Percentiles rank a stretch among this genome's conserved stretches.
Conservation (phyloP, 768 basidiomycete genomes). For the Panus rudis region DNA sequence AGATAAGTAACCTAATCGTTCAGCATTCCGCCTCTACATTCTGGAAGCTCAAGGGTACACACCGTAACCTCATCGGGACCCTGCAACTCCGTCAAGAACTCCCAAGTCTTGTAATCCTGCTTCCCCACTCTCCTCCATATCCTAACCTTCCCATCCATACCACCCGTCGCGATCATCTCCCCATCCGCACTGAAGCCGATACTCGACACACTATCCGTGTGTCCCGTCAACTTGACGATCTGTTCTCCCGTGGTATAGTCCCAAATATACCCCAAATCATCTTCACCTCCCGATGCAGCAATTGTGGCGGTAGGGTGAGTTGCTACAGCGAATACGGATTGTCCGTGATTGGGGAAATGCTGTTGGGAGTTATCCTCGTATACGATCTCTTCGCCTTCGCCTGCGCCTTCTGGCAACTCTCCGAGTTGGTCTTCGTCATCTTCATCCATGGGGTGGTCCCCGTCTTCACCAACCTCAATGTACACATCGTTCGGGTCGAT, state of each 20-base stretch:
- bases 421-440: constrained; percentile 32
- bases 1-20: not conserved
- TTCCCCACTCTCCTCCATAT: constrained; percentile 84
- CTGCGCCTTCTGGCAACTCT: constrained; percentile 7
- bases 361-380: constrained; percentile 61
- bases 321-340: constrained; percentile 80
- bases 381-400: constrained; percentile 21
- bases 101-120: constrained; percentile 76
- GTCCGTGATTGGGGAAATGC: constrained; percentile 57
- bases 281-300: constrained; percentile 90
- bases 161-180: constrained; percentile 89
- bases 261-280: constrained; percentile 94
- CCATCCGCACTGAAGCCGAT: constrained; percentile 83
- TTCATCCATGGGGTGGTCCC: constrained; percentile 66
- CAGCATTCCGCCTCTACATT: not conserved
- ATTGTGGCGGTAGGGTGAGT: constrained; percentile 79
- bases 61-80: constrained; percentile 97
- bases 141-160: constrained; percentile 95
- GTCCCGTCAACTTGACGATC: constrained; percentile 82
- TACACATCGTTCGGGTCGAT: constrained; percentile 62
- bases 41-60: constrained; percentile 20
- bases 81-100: constrained; percentile 87
- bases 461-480: constrained; percentile 58
- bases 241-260: constrained; percentile 74
- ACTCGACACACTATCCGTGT: constrained; percentile 83